Conservation (phyloP, 73 alveolate species). For the Durusdinium trenchii region DNA sequence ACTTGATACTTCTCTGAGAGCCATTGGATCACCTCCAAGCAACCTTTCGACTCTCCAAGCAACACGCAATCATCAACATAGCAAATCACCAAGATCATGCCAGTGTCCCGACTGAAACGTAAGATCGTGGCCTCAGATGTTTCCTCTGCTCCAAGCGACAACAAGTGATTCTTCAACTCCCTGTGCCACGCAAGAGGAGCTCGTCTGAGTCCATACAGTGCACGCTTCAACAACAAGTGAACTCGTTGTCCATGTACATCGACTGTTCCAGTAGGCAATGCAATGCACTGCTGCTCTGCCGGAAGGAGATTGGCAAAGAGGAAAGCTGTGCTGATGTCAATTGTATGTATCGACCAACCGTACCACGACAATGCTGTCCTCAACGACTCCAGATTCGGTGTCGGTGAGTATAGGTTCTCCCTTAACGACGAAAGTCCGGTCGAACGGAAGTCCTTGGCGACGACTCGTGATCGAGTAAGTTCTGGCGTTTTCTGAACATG, state of each 20-base stretch:
- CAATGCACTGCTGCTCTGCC: background rate
- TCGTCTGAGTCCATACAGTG: background rate
- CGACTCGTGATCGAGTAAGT: background rate
- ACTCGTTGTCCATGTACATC: background rate
- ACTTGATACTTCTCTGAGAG: background rate
- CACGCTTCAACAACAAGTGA: background rate
- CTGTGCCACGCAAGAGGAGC: background rate
- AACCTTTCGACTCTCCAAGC: background rate
- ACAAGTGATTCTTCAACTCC: background rate
- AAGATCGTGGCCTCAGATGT: background rate
- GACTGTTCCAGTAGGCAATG: background rate
- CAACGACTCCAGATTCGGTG: background rate
- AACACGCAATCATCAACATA: background rate
- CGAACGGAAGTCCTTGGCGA: background rate
- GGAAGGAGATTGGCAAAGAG: background rate
- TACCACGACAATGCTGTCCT: background rate
- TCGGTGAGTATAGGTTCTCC: background rate
- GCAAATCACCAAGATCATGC: background rate
- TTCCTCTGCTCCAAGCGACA: background rate
- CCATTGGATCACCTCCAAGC: background rate
- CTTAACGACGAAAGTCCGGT: conserved; percentile 11
- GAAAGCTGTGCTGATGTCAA: conserved; percentile 16
- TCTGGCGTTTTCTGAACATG: background rate
- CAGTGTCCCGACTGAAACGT: background rate
- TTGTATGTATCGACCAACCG: background rate